A percentile compares a stretch with the other conserved stretches of the same genome.
Evolutionary conservation across 2,329 filamentous ascomycete species (phyloP).

Genomic region (Tolypocladium nubicola): DNA sequence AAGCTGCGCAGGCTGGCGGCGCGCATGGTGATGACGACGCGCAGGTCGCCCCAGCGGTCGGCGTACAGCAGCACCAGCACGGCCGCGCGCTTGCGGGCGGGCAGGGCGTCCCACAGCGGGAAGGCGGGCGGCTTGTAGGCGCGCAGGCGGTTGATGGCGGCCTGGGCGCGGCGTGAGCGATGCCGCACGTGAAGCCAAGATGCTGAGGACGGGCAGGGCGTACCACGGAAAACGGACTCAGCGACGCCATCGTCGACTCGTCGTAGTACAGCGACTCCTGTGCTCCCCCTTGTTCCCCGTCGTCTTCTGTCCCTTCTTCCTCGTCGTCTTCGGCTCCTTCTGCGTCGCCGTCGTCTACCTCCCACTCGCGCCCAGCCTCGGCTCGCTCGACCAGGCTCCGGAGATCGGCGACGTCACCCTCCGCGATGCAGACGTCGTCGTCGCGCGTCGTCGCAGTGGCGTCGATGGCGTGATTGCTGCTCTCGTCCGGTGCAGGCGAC

Average conservation of each 20-base stretch:
- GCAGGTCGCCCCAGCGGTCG: slow-evolving; percentile 68
- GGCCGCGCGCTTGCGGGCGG: slow-evolving; percentile 62
- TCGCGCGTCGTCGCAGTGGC: background rate
- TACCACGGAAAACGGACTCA: slow-evolving; percentile 44
- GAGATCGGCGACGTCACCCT: slow-evolving; percentile 13
- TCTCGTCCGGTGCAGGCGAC: background rate
- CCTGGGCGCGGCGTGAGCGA: slow-evolving; percentile 22
- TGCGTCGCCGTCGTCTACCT: background rate
- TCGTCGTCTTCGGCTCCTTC: slow-evolving; percentile 7
- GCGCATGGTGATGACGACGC: slow-evolving; percentile 59
- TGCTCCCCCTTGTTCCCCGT: slow-evolving; percentile 14
- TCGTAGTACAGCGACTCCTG: slow-evolving; percentile 45
- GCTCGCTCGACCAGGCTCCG: slow-evolving; percentile 1
- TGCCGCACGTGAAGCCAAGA: background rate
- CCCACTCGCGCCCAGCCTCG: slow-evolving; percentile 1
- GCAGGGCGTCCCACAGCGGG: slow-evolving; percentile 50
- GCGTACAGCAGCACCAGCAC: slow-evolving; percentile 84
- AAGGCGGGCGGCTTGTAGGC: slow-evolving; percentile 51
- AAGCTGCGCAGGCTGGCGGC: slow-evolving; percentile 53
- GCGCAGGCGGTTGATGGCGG: slow-evolving; percentile 49
- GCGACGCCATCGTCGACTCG: slow-evolving; percentile 43
- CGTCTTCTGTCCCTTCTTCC: slow-evolving; percentile 6
- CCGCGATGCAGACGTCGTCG: slow-evolving; percentile 11
- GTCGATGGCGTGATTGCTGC: background rate
- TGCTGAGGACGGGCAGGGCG: slow-evolving; percentile 13